Evolutionary conservation across 805 yeast species (phyloP).

Genomic region (Starmerella apis): DNA sequence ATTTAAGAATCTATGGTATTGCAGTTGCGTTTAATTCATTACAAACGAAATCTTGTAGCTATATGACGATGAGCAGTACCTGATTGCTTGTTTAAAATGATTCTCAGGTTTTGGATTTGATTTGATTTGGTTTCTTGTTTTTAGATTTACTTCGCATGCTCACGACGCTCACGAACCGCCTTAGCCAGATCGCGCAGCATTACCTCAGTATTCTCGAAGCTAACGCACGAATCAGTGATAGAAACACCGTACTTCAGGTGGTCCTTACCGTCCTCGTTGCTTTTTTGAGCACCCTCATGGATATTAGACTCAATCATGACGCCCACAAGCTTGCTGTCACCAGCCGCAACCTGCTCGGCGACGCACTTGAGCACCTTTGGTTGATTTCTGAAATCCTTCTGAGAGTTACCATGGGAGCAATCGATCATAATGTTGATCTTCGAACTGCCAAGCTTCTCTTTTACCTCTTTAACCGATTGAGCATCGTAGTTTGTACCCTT

Average conservation of each 20-base stretch:
- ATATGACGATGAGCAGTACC: too few species aligned
- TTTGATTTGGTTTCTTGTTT: too few species aligned
- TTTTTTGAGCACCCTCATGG: slow-evolving; percentile 81
- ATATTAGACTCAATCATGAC: slow-evolving; percentile 93
- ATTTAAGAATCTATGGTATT: too few species aligned
- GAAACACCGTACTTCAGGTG: slow-evolving; percentile 85
- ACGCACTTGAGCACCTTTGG: slow-evolving; percentile 80
- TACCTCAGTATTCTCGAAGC: slow-evolving; percentile 76
- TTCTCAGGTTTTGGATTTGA: too few species aligned
- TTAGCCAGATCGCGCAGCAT: slow-evolving; percentile 70
- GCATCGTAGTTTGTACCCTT: slow-evolving; percentile 87
- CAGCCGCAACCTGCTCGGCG: slow-evolving; percentile 68
- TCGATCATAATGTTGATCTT: slow-evolving; percentile 67
- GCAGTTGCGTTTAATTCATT: too few species aligned
- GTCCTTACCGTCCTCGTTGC: slow-evolving; percentile 46
- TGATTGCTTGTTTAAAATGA: too few species aligned
- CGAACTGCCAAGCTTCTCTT: slow-evolving; percentile 49
- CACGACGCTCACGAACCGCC: slow-evolving; percentile 66
- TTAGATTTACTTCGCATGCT: background rate
- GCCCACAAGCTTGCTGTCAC: slow-evolving; percentile 76
- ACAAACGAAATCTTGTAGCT: too few species aligned
- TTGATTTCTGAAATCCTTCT: slow-evolving; percentile 88
- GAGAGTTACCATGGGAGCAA: slow-evolving; percentile 96
- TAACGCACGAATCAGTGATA: slow-evolving; percentile 93
- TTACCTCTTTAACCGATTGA: slow-evolving; percentile 62